phyloP scores from a whole-genome alignment of 2,329 filamentous ascomycete genomes.

The Trichoderma cornu-damae region DNA sequence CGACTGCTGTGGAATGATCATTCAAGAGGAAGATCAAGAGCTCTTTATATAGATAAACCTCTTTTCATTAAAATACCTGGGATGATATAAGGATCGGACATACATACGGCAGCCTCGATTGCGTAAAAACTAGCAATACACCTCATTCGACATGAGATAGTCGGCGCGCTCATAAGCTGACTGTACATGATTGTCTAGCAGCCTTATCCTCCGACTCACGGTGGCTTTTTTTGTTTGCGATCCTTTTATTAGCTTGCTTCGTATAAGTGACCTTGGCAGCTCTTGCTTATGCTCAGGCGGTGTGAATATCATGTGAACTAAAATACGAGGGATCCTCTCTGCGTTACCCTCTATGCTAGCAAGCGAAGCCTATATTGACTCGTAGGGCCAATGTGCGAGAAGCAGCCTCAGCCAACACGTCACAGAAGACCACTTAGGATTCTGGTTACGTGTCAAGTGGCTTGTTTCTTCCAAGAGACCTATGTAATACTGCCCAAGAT shows the following conservation, averaged over 20 bases:
- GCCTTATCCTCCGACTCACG: not conserved
- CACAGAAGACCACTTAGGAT: too few relatives aligned
- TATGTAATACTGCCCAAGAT: too few relatives aligned
- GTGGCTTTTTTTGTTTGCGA: not conserved
- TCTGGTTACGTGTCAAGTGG: too few relatives aligned
- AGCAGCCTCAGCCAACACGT: too few relatives aligned
- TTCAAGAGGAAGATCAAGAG: not conserved
- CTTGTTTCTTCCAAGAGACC: too few relatives aligned
- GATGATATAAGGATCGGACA: not conserved
- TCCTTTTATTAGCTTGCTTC: not conserved
- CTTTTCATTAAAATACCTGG: not conserved
- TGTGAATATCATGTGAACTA: too few relatives aligned
- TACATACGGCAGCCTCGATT: not conserved
- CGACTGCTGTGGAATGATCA: not conserved
- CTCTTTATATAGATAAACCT: constrained; percentile 11
- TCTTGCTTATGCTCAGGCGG: not conserved
- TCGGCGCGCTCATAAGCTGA: constrained; percentile 7
- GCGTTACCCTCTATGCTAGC: too few relatives aligned
- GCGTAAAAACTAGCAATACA: not conserved
- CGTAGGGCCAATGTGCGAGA: too few relatives aligned
- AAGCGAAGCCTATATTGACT: too few relatives aligned
- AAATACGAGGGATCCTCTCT: too few relatives aligned
- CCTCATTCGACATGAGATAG: not conserved
- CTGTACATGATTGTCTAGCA: not conserved
- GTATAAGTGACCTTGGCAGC: not conserved